Evolutionary conservation across 768 basidiomycete species (phyloP).

Genomic region (Hericium erinaceus): DNA sequence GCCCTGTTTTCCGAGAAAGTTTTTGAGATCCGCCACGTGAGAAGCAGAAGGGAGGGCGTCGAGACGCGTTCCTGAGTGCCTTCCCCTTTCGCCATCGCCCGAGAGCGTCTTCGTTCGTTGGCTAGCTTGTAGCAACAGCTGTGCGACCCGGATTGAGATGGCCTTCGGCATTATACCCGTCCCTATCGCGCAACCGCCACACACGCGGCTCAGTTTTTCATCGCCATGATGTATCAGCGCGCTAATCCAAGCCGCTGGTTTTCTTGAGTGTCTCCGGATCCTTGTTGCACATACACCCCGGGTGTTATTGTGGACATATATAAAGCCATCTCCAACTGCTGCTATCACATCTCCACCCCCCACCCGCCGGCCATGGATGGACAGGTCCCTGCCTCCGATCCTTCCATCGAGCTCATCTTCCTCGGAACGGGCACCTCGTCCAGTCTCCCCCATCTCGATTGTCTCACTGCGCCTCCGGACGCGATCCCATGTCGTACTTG

Average conservation of each 20-base stretch:
- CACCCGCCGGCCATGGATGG: background rate
- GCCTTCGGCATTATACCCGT: background rate
- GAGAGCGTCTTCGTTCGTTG: too few relatives aligned
- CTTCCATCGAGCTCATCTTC: slow-evolving; percentile 57
- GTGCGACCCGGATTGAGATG: background rate
- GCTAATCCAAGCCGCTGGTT: background rate
- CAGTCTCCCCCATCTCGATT: slow-evolving; percentile 58
- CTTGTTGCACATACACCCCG: background rate
- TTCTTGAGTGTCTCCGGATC: background rate
- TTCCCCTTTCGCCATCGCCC: too few relatives aligned
- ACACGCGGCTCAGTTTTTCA: background rate
- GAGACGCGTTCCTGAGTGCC: too few relatives aligned
- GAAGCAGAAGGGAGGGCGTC: too few relatives aligned
- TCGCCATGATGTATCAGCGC: background rate
- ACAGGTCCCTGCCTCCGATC: slow-evolving; percentile 1
- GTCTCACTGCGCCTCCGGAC: slow-evolving; percentile 60
- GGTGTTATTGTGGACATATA: too few relatives aligned
- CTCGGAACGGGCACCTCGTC: slow-evolving; percentile 79
- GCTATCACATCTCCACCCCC: too few relatives aligned
- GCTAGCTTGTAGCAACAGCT: background rate
- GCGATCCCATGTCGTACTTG: slow-evolving; percentile 52
- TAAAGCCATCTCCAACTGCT: too few relatives aligned
- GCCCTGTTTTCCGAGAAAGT: too few relatives aligned
- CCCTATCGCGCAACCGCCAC: background rate
- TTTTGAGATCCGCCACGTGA: too few relatives aligned